Evolutionary conservation across 192 early-diverging fungal species (phyloP).

Genomic region (Ambispora gerdemannii): DNA sequence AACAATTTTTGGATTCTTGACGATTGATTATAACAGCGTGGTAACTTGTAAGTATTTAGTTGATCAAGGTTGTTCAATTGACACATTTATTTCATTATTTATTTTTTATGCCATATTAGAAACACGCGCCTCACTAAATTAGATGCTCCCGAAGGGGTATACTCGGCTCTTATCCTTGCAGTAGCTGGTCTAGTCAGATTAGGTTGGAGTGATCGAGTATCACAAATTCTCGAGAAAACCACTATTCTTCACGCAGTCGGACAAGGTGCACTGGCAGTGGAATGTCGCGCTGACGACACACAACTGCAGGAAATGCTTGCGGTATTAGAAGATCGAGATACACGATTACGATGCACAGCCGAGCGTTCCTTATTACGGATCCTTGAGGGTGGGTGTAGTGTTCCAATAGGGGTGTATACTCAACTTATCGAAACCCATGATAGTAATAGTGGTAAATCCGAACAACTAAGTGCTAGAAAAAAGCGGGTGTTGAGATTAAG

Average conservation of each 20-base stretch:
- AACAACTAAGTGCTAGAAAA: slow-evolving; percentile 2
- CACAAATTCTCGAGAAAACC: slow-evolving; percentile 57
- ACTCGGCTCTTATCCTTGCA: slow-evolving; percentile 78
- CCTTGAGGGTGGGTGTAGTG: slow-evolving; percentile 92
- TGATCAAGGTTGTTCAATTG: slow-evolving; percentile 5
- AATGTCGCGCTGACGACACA: slow-evolving; percentile 68
- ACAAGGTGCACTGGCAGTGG: slow-evolving; percentile 86
- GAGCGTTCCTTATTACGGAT: slow-evolving; percentile 85
- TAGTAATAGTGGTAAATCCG: background rate
- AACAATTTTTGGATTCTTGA: background rate
- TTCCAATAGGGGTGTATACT: slow-evolving; percentile 85
- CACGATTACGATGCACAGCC: slow-evolving; percentile 65
- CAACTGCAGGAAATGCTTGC: slow-evolving; percentile 46
- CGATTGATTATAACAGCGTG: slow-evolving; percentile 21
- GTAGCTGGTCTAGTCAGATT: slow-evolving; percentile 80
- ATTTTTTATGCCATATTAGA: no score
- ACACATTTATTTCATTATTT: no score
- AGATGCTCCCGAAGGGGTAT: slow-evolving; percentile 67
- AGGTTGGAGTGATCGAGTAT: slow-evolving; percentile 64
- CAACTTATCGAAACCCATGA: slow-evolving; percentile 39
- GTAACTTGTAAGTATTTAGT: slow-evolving; percentile 38
- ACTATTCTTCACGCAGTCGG: slow-evolving; percentile 83
- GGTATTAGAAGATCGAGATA: slow-evolving; percentile 62
- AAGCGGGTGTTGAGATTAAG: slow-evolving; percentile 47
- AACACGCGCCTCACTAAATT: slow-evolving; percentile 88